Base-by-base conservation (phyloP, 2,329 filamentous ascomycete genomes). In the Ophiobolus disseminans region DNA sequence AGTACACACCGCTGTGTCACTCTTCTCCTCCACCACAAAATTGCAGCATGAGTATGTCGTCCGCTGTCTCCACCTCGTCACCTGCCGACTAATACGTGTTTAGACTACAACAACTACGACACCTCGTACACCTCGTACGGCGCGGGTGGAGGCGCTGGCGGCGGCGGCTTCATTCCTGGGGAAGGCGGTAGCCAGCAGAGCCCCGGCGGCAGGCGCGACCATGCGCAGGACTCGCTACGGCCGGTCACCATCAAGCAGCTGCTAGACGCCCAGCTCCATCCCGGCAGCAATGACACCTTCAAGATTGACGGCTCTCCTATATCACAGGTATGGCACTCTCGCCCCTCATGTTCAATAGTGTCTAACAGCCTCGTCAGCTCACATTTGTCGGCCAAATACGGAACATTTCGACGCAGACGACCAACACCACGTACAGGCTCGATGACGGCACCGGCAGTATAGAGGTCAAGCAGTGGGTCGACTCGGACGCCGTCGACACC, bases 221-320 rank as follows among this genome's bases (percentile, higher is more conserved):
- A 88, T 71, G 82, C 83, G 61, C 90, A 95, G 74, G 91, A 97
- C 65, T 92, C 91, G 16, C 83, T 99, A 42, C 89, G 94, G 35
- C 92, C 94, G 1, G 89, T 97, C 37, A 99, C 94, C 9, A 90
- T 97, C 76, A 97, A 97, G 75, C 94, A 99, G 76, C 83, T 97
- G 48, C 79, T 92, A 68, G 90, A 95, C 56, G 90, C 91, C 57
- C 75, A 83, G 86, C 39, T 48, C 1, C 62, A 69, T 20, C 45
- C 85, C 86, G 2, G 87, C 50, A 85, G 86, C 42, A 50, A 56
- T 46, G 87, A 91, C 26, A 38, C 48, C 9, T 94, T 95, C 81
- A 86, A 86, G 57, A 89, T 97, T 65, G 94, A 97, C 76, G 87
- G 86, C 57, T 76, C 80, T 37, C 83, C 88, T 57, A 79, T 92